Evolutionary conservation across 805 yeast species (phyloP).

Genomic region (Pichia nakasei): DNA sequence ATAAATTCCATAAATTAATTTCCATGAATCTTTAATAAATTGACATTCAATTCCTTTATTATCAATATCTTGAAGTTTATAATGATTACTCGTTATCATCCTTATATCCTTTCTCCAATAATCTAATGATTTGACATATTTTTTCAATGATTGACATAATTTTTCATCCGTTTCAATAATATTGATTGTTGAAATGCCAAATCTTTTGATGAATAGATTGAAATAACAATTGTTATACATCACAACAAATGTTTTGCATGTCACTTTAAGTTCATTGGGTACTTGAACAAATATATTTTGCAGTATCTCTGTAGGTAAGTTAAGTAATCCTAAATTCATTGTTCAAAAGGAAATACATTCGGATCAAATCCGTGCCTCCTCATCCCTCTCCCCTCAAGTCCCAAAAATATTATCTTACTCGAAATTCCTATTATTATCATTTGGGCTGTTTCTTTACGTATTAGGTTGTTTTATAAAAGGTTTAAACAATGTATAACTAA

Average conservation of each 20-base stretch:
- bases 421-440: no score
- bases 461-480: neutral
- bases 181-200: constrained; percentile 19
- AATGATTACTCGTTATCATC: constrained; percentile 17
- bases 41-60: constrained; percentile 15
- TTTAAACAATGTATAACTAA: no score
- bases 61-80: constrained; percentile 3
- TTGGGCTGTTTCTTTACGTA: constrained; percentile 6
- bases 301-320: constrained; percentile 25
- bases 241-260: constrained; percentile 31
- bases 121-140: constrained; percentile 27
- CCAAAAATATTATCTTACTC: no score
- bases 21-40: constrained; percentile 47
- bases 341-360: neutral
- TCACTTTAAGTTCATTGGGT: constrained; percentile 23
- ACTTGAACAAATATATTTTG: constrained; percentile 19
- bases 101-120: constrained; percentile 27
- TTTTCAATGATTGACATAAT: constrained; percentile 18
- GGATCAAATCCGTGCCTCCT: no score
- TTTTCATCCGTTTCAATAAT: constrained; percentile 17
- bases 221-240: constrained; percentile 43
- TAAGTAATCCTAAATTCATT: constrained; percentile 9
- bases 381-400: no score
- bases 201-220: constrained; percentile 26
- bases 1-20: constrained; percentile 39